Base-by-base conservation (phyloP, 805 yeast species). In the Candida caryicola region DNA sequence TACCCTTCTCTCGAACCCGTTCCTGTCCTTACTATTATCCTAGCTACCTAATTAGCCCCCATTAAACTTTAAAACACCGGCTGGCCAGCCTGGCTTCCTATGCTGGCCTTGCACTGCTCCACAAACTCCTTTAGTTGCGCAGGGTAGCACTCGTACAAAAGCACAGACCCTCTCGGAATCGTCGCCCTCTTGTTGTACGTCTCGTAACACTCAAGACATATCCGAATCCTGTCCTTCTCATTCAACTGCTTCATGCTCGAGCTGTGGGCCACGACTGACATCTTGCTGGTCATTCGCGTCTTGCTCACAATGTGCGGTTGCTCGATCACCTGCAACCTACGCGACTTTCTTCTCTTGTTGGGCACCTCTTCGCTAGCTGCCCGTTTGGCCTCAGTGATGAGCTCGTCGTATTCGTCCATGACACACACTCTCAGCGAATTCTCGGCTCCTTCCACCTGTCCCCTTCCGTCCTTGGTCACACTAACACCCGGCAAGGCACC, bases 181-280 rank as follows among this genome's bases (percentile, higher is more conserved):
- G 31, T 29, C 19, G 40, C 51, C 5, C 49, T 49, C 4, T 10
- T 55, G 23, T 56, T 51, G 33, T 49, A 43, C 34, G 49, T 42
- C 17, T 46, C 45, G 19, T 54, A 50, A 38, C 71, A 66, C 27
- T 57, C 58, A 16, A 66, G 45, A 35, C 71, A 65, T 35, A 63
- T 44, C 31, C 47, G 44, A 30, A 64, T 49, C 5, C 23, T 39
- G 14, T 52, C 53, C 33, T 51, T 50, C 16, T 47, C 47, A 37
- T 62, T 62, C 36, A 63, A 52, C 32, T 50, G 54, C 33, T 45
- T 52, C 33, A 59, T 41, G n/a, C 41, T 46, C 5, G 59, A 41
- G 23, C 40, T 49, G 33, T 41, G 36, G 16, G 47, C 57, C n/a
- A 51, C 57, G 23, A 45, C 43, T 14, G 42, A 40, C 59, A 54